Conservation (phyloP, 495 filamentous ascomycete species). For the Podospora comata region DNA sequence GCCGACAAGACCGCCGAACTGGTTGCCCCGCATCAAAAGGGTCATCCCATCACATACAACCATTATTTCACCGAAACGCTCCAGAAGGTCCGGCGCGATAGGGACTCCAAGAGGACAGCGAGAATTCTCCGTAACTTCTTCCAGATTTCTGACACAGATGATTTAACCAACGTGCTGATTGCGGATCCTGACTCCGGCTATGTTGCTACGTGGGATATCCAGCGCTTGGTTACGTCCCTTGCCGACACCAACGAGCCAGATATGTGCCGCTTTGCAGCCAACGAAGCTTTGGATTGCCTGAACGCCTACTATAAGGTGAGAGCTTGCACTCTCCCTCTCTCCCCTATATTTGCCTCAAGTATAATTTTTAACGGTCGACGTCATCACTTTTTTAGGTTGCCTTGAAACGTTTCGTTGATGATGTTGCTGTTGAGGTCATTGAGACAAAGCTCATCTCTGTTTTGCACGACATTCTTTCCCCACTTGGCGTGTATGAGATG, state of each 20-base stretch:
- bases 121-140: constrained; percentile 12
- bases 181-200: too few species aligned
- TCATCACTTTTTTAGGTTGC: constrained; percentile 47
- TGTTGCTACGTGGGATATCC: too few species aligned
- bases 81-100: too few species aligned
- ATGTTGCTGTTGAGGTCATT: constrained; percentile 56
- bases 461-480: constrained; percentile 43
- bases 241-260: constrained; percentile 30
- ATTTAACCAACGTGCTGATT: too few species aligned
- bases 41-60: constrained; percentile 57
- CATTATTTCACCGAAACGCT: constrained; percentile 34
- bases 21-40: constrained; percentile 33
- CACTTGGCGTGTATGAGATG: constrained; percentile 46
- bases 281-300: constrained; percentile 48
- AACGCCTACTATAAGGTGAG: constrained; percentile 49
- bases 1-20: constrained; percentile 35
- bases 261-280: constrained; percentile 43
- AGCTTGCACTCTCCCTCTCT: too few species aligned
- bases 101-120: constrained; percentile 24
- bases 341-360: too few species aligned
- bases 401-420: constrained; percentile 59
- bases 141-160: too few species aligned
- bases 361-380: too few species aligned
- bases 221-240: constrained; percentile 13
- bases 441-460: constrained; percentile 55